Conservation (phyloP, 108 stramenopile species). For the Cyclotella baltica region DNA sequence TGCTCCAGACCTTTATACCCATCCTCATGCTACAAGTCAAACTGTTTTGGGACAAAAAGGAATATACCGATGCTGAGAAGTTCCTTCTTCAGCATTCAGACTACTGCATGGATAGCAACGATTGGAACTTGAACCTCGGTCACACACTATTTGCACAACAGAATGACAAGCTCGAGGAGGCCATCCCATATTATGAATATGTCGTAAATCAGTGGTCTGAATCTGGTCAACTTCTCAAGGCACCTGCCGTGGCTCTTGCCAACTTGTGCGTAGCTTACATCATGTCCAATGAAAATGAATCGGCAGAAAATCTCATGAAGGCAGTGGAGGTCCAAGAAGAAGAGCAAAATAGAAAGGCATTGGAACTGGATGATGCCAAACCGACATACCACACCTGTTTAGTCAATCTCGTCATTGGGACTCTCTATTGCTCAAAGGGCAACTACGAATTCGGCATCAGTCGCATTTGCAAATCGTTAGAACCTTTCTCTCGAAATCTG, state of each 20-base stretch:
- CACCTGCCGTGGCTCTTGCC: constrained; percentile 87
- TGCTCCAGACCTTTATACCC: constrained; percentile 75
- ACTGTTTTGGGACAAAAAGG: constrained; percentile 88
- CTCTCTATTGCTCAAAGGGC: constrained; percentile 89
- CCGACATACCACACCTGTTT: constrained; percentile 78
- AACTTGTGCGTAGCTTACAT: constrained; percentile 92
- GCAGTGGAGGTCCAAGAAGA: constrained; percentile 83
- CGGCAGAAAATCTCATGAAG: constrained; percentile 87
- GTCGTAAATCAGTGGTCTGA: constrained; percentile 56
- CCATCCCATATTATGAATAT: constrained; percentile 85
- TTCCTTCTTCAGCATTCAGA: constrained; percentile 80
- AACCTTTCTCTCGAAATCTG: constrained; percentile 88
- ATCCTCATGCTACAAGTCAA: constrained; percentile 83
- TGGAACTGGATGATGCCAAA: constrained; percentile 26
- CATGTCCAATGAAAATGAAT: constrained; percentile 85
- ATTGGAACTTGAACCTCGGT: constrained; percentile 86
- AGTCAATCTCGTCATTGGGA: constrained; percentile 91
- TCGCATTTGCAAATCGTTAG: constrained; percentile 78
- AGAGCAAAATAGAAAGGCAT: constrained; percentile 72
- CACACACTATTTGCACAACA: constrained; percentile 89
- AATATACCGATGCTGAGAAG: constrained; percentile 82
- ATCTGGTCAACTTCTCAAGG: constrained; percentile 57
- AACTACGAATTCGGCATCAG: constrained; percentile 91
- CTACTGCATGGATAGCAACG: constrained; percentile 80
- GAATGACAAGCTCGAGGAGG: constrained; percentile 74